Conservation (phyloP, 441 rosid genomes). For the Arabidopsis hybrid region DNA sequence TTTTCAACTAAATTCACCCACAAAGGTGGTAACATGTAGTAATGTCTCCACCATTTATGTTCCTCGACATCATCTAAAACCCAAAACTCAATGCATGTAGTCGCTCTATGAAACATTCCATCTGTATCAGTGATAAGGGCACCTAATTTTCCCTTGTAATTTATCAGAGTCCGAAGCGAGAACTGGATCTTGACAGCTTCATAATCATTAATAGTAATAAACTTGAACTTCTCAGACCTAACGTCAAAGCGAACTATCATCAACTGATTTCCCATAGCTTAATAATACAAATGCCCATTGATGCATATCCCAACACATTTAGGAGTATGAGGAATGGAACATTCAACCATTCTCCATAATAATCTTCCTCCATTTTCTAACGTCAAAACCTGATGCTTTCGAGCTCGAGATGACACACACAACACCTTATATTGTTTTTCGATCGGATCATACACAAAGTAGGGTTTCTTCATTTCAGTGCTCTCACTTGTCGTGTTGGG, state of each 20-base stretch:
- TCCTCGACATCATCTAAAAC: not conserved
- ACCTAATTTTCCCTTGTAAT: not conserved
- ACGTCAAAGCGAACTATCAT: not conserved
- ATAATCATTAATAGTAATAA: too few species aligned
- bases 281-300: not conserved
- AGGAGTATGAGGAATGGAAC: not conserved
- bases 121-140: not conserved
- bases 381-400: not conserved
- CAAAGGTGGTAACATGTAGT: not conserved
- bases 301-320: not conserved
- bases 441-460: not conserved
- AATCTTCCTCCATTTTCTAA: not conserved
- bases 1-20: not conserved
- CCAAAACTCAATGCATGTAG: not conserved
- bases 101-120: not conserved
- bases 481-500: not conserved
- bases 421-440: not conserved
- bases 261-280: not conserved
- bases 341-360: not conserved
- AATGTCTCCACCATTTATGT: not conserved
- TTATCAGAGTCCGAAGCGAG: not conserved
- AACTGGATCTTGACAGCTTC: not conserved
- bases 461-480: not conserved
- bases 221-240: not conserved
- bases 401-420: not conserved